phyloP scores from a whole-genome alignment of 1,284 basidiomycete genomes.

The Trametes pubescens region DNA sequence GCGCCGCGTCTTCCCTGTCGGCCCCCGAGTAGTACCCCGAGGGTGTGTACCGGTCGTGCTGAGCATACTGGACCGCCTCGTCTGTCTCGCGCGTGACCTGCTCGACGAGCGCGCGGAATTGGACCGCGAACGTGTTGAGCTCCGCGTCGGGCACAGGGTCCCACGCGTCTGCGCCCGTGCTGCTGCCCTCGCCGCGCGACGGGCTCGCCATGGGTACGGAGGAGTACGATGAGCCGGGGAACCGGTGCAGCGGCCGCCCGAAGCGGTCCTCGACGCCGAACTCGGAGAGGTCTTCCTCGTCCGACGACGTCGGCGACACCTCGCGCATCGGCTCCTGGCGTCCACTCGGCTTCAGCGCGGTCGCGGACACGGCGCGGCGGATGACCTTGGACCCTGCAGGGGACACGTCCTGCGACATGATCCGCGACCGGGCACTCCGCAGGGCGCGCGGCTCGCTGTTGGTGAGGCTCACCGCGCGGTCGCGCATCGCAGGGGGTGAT shows the following conservation, averaged over 20 bases:
- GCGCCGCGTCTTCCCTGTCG: conserved; percentile 47
- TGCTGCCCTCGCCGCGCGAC: conserved; percentile 8
- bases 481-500: conserved; percentile 16
- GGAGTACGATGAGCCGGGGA: conserved; percentile 29
- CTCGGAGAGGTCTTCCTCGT: conserved; percentile 36
- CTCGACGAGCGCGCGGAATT: conserved; percentile 57
- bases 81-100: conserved; percentile 61
- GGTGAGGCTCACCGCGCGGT: conserved; percentile 23
- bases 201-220: conserved; percentile 26
- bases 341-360: conserved; percentile 17
- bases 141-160: conserved; percentile 44
- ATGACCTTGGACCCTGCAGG: conserved; percentile 27
- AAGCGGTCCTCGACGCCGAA: conserved; percentile 29
- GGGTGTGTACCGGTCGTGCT: conserved; percentile 33
- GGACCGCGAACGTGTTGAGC: conserved; percentile 53
- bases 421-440: conserved; percentile 34
- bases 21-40: conserved; percentile 26
- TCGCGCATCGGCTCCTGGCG: conserved; percentile 21
- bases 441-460: conserved; percentile 33
- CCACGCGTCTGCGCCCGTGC: conserved; percentile 15
- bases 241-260: conserved; percentile 30
- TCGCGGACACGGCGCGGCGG: conserved; percentile 28
- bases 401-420: conserved; percentile 27
- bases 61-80: conserved; percentile 50
- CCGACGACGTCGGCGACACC: conserved; percentile 35